Evolutionary conservation across 768 basidiomycete species (phyloP).

Genomic region (Coprinopsis sp.): DNA sequence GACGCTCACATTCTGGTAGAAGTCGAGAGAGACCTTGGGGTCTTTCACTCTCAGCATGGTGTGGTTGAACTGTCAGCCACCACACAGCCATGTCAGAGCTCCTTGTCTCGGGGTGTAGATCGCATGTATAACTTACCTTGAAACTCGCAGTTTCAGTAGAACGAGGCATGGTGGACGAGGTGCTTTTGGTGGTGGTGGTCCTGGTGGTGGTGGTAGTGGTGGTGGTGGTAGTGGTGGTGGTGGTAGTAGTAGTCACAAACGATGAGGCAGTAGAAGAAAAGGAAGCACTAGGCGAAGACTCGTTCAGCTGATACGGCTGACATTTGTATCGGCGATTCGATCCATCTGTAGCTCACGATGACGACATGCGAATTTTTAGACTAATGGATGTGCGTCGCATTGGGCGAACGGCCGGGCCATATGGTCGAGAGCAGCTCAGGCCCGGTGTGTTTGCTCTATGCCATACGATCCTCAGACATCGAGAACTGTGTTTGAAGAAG

Average conservation of each 20-base stretch:
- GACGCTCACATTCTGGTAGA: constrained; percentile 66
- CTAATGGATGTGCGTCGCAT: no score
- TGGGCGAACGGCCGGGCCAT: no score
- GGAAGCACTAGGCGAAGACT: background rate
- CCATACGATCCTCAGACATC: no score
- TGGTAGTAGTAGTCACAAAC: background rate
- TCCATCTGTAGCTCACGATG: background rate
- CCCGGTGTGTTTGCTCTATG: no score
- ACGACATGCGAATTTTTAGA: background rate
- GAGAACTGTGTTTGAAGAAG: no score
- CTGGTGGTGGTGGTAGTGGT: background rate
- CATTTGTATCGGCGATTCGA: background rate
- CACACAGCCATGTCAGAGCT: background rate
- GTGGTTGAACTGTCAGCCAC: constrained; percentile 64
- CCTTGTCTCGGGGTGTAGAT: background rate
- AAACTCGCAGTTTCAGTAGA: constrained; percentile 61
- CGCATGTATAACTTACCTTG: constrained; percentile 34
- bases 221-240: background rate
- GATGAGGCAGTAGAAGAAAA: constrained; percentile 2
- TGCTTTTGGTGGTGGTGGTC: constrained; percentile 1
- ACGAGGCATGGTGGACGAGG: constrained; percentile 49
- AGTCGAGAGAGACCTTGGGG: constrained; percentile 72
- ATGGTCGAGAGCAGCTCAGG: no score
- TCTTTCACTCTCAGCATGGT: constrained; percentile 90
- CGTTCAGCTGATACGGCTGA: background rate